These are phyloP conservation scores for Penicillium coffeae DNA, from an alignment of 495 filamentous ascomycete species.

Conservation along the genomic window DNA sequence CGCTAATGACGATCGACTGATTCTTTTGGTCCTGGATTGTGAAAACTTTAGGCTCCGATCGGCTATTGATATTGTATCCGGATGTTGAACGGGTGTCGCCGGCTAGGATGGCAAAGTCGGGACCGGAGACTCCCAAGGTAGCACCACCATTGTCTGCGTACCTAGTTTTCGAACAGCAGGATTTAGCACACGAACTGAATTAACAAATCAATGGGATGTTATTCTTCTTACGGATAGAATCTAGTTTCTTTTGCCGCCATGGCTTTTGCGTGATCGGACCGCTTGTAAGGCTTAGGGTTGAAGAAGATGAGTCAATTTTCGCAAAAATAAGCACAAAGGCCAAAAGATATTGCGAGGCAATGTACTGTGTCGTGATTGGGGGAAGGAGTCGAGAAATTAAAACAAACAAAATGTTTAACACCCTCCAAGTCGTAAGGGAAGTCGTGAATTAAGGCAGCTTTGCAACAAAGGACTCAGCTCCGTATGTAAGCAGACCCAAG, in stretches of 20 bases:
- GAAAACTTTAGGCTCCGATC: slow-evolving; percentile 91
- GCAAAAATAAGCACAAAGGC: no score
- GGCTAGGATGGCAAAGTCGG: slow-evolving; percentile 90
- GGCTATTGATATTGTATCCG: slow-evolving; percentile 98
- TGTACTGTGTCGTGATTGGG: no score
- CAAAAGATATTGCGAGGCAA: no score
- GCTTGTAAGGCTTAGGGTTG: no score
- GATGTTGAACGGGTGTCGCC: slow-evolving; percentile 92
- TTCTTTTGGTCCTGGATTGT: slow-evolving; percentile 81
- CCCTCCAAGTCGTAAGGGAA: no score
- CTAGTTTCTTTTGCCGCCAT: not conserved
- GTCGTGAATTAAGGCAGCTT: no score
- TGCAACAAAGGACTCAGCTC: not conserved
- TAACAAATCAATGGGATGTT: not conserved
- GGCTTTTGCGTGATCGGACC: no score
- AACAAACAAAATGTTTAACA: no score
- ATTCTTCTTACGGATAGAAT: not conserved
- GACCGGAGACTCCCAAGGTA: slow-evolving; percentile 89
- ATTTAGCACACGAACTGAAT: not conserved
- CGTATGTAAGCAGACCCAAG: not conserved
- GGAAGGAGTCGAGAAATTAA: no score
- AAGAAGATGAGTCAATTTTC: no score
- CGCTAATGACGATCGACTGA: slow-evolving; percentile 80
- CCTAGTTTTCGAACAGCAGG: slow-evolving; percentile 33
- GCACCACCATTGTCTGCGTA: slow-evolving; percentile 98